Evolutionary conservation across 2,329 filamentous ascomycete species (phyloP).

Genomic region (Ascochyta pisi): DNA sequence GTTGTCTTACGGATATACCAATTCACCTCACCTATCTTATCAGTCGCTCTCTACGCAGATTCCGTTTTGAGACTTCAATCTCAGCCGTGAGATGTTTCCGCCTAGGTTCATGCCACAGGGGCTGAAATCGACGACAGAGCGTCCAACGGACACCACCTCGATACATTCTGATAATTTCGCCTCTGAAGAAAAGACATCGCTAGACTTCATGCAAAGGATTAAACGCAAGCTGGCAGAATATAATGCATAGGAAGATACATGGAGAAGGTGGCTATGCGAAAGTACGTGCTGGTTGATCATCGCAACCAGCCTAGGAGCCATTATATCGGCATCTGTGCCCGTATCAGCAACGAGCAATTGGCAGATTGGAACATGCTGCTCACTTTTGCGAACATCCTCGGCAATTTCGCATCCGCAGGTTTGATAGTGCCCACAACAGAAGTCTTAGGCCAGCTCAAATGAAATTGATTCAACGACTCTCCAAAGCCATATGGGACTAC

Average conservation of each 20-base stretch:
- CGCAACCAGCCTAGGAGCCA: slow-evolving; percentile 17
- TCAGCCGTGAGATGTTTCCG: too few relatives aligned
- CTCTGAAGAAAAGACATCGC: background rate
- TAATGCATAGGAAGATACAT: slow-evolving; percentile 16
- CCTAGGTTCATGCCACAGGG: too few relatives aligned
- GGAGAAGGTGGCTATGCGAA: slow-evolving; percentile 26
- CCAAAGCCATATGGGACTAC: slow-evolving; percentile 37
- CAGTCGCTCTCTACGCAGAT: too few relatives aligned
- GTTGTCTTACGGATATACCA: too few relatives aligned
- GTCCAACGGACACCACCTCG: too few relatives aligned
- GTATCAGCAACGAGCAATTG: background rate
- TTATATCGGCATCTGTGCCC: slow-evolving; percentile 13
- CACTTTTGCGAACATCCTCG: slow-evolving; percentile 19
- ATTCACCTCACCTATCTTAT: too few relatives aligned
- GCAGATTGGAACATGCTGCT: background rate
- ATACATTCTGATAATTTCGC: too few relatives aligned
- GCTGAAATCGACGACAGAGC: too few relatives aligned
- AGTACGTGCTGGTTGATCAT: slow-evolving; percentile 24
- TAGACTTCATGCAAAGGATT: slow-evolving; percentile 23
- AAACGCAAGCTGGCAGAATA: slow-evolving; percentile 21
- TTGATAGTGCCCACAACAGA: slow-evolving; percentile 33
- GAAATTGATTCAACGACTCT: slow-evolving; percentile 29
- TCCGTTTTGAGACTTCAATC: too few relatives aligned
- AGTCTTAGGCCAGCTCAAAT: slow-evolving; percentile 38
- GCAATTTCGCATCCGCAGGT: slow-evolving; percentile 28